Evolutionary conservation across 495 filamentous ascomycete species (phyloP).

Genomic region (Tuber calosporum): DNA sequence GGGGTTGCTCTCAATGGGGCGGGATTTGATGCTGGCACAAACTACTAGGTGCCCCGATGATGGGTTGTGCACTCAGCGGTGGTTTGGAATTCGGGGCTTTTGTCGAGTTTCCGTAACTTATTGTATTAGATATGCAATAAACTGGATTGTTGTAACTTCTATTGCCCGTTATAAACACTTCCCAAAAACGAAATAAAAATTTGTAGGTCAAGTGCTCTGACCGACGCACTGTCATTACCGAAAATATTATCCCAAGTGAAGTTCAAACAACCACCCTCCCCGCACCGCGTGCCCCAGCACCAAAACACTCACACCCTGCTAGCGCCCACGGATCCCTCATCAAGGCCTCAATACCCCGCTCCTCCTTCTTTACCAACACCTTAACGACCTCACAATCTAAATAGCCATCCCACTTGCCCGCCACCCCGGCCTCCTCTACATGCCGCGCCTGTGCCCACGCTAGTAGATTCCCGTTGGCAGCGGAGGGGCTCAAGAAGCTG

Average conservation of each 20-base stretch:
- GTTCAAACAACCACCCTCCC: neutral
- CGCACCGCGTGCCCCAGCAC: neutral
- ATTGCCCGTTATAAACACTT: neutral
- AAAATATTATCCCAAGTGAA: neutral
- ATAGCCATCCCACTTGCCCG: neutral
- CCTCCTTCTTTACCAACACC: neutral
- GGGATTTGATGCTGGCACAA: neutral
- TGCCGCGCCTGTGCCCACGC: neutral
- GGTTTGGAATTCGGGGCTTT: neutral
- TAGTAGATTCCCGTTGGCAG: neutral
- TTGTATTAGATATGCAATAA: neutral
- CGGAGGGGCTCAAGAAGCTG: slow-evolving; percentile 10
- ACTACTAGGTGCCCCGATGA: neutral
- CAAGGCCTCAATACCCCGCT: neutral
- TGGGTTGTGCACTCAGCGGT: neutral
- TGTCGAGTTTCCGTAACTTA: neutral
- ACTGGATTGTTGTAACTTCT: neutral
- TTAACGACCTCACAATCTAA: neutral
- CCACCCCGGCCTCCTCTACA: neutral
- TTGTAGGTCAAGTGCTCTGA: neutral
- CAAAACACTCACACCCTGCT: neutral
- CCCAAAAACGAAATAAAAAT: neutral
- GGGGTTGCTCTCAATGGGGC: no score
- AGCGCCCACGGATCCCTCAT: neutral
- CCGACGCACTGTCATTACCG: neutral